phyloP scores from a whole-genome alignment of 257 asterid species.

The Prunella vulgaris region DNA sequence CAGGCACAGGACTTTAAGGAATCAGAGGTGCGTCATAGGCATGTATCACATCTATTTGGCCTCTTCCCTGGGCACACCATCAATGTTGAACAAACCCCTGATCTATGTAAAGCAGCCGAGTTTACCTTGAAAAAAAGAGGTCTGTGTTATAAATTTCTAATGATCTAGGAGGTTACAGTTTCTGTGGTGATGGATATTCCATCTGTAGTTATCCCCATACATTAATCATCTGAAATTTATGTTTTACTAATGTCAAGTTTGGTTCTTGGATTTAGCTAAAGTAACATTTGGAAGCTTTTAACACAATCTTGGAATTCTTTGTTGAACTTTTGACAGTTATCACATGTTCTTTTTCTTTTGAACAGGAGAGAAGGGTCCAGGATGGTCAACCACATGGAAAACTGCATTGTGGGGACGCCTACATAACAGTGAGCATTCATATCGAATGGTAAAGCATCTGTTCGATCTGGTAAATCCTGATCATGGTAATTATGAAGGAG shows the following conservation, averaged over 20 bases:
- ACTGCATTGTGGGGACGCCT: slow-evolving; percentile 70
- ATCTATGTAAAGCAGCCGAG: slow-evolving; percentile 65
- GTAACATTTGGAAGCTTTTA: neutral
- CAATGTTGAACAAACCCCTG: slow-evolving; percentile 41
- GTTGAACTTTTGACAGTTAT: neutral
- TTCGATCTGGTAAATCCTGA: slow-evolving; percentile 61
- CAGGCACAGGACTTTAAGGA: slow-evolving; percentile 72
- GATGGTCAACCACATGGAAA: slow-evolving; percentile 86
- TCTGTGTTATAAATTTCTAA: slow-evolving; percentile 10
- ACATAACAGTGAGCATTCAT: slow-evolving; percentile 53
- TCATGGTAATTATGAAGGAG: slow-evolving; percentile 48
- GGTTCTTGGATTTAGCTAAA: neutral
- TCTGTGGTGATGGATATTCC: neutral
- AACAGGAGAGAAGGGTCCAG: slow-evolving; percentile 79
- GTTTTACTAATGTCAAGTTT: neutral
- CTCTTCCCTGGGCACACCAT: slow-evolving; percentile 72
- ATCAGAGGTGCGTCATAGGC: slow-evolving; percentile 72
- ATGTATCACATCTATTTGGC: slow-evolving; percentile 74
- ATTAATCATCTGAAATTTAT: neutral
- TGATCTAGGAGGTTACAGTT: neutral
- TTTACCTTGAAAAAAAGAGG: slow-evolving; percentile 59
- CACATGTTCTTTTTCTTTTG: neutral
- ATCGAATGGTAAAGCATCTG: slow-evolving; percentile 62
- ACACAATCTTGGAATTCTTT: neutral
- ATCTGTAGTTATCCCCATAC: neutral